A percentile compares a stretch with the other conserved stretches of the same genome.
Conservation (phyloP, 148 eudicot species). For the Polygonum maritimum region DNA sequence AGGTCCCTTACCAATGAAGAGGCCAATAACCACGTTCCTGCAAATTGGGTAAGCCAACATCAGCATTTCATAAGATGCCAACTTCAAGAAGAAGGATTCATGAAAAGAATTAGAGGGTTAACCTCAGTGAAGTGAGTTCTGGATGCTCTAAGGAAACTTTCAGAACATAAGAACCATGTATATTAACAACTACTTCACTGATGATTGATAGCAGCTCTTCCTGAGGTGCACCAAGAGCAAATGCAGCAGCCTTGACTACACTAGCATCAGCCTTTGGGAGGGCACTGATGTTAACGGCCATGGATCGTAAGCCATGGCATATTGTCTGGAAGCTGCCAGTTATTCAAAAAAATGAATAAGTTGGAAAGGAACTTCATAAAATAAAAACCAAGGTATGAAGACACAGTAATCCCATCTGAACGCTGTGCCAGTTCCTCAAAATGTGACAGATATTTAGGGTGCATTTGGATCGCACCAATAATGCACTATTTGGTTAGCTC, state of each 20-base stretch:
- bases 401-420: background rate
- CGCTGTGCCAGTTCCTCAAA: background rate
- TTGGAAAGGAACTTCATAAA: background rate
- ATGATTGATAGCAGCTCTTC: constrained; percentile 56
- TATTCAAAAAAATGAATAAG: background rate
- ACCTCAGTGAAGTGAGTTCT: constrained; percentile 65
- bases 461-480: too few relatives aligned
- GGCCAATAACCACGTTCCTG: constrained; percentile 69
- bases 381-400: background rate
- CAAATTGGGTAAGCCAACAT: background rate
- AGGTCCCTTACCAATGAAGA: constrained; percentile 54
- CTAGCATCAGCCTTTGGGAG: constrained; percentile 35
- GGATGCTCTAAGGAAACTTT: constrained; percentile 62
- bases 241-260: constrained; percentile 46
- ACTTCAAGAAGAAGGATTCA: background rate
- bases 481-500: too few relatives aligned
- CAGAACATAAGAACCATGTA: constrained; percentile 62
- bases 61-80: background rate
- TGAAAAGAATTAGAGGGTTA: background rate
- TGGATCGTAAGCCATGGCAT: constrained; percentile 52
- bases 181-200: constrained; percentile 45
- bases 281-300: constrained; percentile 40
- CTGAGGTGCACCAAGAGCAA: constrained; percentile 47
- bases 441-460: background rate
- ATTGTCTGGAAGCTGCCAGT: constrained; percentile 58